phyloP scores from a whole-genome alignment of 768 basidiomycete species.

The Suillus bovinus region DNA sequence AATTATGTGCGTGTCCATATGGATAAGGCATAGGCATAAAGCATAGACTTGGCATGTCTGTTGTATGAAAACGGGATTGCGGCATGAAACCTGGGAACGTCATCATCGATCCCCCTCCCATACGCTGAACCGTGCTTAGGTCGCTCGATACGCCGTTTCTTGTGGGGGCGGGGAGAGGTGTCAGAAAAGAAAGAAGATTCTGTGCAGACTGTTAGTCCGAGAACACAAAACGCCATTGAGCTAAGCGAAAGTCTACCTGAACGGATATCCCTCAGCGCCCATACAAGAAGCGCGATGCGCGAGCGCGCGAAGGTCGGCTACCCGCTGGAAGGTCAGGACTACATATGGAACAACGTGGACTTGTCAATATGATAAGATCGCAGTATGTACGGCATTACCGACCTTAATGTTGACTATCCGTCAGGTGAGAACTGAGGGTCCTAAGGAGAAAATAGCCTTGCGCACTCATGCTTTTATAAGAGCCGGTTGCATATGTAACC shows the following conservation, averaged over 20 bases:
- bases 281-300: conserved; percentile 75
- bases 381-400: conserved; percentile 23
- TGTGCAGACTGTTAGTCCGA: conserved; percentile 5
- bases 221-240: not conserved
- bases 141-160: conserved; percentile 74
- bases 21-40: conserved; percentile 3
- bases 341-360: conserved; percentile 8
- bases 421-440: conserved; percentile 34
- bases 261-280: conserved; percentile 60
- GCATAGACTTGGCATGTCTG: not conserved
- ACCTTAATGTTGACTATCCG: conserved; percentile 32
- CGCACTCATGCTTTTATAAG: conserved; percentile 32
- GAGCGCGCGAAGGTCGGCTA: conserved; percentile 52
- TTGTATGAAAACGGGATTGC: not conserved
- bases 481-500: conserved; percentile 15
- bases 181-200: conserved; percentile 42
- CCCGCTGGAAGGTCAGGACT: conserved; percentile 41
- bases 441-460: conserved; percentile 23
- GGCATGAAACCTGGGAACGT: conserved; percentile 18
- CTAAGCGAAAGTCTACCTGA: conserved; percentile 38
- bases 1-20: not conserved
- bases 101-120: conserved; percentile 48
- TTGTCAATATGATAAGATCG: conserved; percentile 13
- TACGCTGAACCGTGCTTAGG: conserved; percentile 69
- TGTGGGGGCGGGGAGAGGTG: conserved; percentile 63